phyloP scores from a whole-genome alignment of 2,329 filamentous ascomycete genomes.

The Verticillium albo-atrum region DNA sequence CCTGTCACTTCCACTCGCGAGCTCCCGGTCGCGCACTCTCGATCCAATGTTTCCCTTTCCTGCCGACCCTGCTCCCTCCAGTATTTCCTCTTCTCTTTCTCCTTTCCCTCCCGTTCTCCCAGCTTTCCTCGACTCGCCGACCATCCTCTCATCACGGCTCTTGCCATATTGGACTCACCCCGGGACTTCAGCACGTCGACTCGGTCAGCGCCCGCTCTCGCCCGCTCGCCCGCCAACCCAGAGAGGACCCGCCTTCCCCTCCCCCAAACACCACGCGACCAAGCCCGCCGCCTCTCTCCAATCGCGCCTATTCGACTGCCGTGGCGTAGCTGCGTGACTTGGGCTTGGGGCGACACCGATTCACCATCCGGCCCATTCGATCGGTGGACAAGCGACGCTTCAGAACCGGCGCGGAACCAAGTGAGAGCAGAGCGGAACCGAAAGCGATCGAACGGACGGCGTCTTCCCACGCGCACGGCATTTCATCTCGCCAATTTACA shows the following conservation, averaged over 20 bases:
- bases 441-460: neutral
- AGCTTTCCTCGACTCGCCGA: neutral
- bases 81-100: neutral
- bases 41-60: neutral
- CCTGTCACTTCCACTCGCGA: neutral
- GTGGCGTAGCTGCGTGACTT: neutral
- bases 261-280: neutral
- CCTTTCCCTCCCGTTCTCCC: neutral
- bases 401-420: neutral
- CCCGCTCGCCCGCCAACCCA: too few relatives aligned
- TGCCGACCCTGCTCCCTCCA: neutral
- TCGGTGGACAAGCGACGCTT: neutral
- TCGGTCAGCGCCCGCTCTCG: neutral
- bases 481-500: neutral
- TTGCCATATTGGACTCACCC: neutral
- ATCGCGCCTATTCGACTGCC: neutral
- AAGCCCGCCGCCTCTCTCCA: constrained; percentile 1
- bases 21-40: neutral
- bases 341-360: neutral
- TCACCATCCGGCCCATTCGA: neutral
- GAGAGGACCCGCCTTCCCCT: neutral
- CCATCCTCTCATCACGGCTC: neutral
- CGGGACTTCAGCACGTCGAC: neutral
- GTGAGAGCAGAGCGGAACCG: neutral
- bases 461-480: constrained; percentile 2